A percentile compares a stretch with the other conserved stretches of the same genome.
These are phyloP conservation scores for Cinnamomum chago DNA, from an alignment of 164 flowering plant species.

Conservation along the genomic window DNA sequence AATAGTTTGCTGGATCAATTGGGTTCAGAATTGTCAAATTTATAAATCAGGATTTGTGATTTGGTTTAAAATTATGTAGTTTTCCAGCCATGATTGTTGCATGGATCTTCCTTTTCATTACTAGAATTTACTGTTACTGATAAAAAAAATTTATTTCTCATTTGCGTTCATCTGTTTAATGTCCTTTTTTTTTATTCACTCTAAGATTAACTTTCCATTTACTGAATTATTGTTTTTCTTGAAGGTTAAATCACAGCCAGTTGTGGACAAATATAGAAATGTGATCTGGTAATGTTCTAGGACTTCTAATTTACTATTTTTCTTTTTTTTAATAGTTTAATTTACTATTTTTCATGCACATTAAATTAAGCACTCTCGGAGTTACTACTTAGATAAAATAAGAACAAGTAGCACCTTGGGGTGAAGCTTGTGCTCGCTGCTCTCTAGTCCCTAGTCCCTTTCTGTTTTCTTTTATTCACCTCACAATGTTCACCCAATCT, in stretches of 20 bases:
- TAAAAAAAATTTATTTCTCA: not conserved
- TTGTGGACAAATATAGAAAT: constrained; percentile 48
- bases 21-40: no score
- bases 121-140: no score
- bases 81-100: no score
- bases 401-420: not conserved
- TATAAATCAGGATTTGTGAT: no score
- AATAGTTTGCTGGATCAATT: no score
- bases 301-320: not conserved
- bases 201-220: not conserved
- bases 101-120: no score
- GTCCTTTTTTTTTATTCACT: not conserved
- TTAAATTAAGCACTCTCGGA: not conserved
- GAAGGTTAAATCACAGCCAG: constrained; percentile 89
- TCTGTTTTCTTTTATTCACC: not conserved
- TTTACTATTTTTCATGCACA: constrained; percentile 4
- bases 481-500: no score
- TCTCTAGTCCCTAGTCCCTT: not conserved
- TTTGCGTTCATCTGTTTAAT: not conserved
- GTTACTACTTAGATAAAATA: not conserved
- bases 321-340: no score
- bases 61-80: no score
- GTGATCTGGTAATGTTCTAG: constrained; percentile 43
- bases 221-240: constrained; percentile 12
- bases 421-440: not conserved